phyloP scores from a whole-genome alignment of 768 basidiomycete genomes.

The Daedalea quercina region DNA sequence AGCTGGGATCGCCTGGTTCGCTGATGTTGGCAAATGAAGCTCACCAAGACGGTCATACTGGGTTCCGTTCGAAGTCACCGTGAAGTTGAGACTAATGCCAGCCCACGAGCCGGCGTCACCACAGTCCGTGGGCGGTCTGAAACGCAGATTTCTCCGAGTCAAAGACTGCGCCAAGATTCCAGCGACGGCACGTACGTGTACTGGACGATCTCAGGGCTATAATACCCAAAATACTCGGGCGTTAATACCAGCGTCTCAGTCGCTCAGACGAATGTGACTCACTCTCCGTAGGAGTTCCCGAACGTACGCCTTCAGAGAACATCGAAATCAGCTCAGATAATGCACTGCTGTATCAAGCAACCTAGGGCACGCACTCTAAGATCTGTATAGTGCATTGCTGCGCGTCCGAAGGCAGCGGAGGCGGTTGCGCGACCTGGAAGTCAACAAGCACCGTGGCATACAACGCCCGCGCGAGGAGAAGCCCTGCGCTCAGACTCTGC shows the following conservation, averaged over 20 bases:
- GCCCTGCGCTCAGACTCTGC: background rate
- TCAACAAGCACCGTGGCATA: constrained; percentile 18
- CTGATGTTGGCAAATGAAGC: background rate
- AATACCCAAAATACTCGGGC: background rate
- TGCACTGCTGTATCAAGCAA: background rate
- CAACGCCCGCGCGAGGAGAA: background rate
- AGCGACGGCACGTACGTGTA: constrained; percentile 39
- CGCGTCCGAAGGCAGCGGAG: constrained; percentile 52
- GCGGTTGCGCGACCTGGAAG: constrained; percentile 73
- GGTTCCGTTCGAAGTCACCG: constrained; percentile 71
- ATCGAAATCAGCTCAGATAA: background rate
- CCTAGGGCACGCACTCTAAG: constrained; percentile 42
- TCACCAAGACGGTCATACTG: constrained; percentile 54
- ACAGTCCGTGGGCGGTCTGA: constrained; percentile 67
- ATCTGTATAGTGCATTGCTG: constrained; percentile 61
- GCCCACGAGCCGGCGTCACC: constrained; percentile 68
- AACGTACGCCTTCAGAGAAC: constrained; percentile 50
- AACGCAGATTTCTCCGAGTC: background rate
- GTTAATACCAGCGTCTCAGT: background rate
- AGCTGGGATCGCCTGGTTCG: background rate
- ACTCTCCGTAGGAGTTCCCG: constrained; percentile 66
- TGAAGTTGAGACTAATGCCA: constrained; percentile 69
- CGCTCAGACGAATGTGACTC: constrained; percentile 18
- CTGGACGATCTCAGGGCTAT: constrained; percentile 58
- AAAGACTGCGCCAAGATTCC: background rate